Evolutionary conservation across 768 basidiomycete species (phyloP).

Genomic region (Mycena venus): DNA sequence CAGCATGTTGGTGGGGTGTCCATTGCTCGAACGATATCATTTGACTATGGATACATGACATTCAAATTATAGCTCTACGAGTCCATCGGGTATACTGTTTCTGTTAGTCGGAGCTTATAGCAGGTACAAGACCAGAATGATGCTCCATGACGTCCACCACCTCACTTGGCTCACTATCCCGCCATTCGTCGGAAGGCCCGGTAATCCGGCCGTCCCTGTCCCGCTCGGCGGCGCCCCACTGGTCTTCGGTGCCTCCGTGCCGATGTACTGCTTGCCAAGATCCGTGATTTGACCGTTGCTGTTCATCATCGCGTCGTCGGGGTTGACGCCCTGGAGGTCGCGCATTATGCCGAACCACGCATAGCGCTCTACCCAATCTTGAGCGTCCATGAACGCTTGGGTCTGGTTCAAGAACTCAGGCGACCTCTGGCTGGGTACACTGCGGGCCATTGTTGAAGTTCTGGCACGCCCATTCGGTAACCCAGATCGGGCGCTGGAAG

Average conservation of each 20-base stretch:
- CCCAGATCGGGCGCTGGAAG: constrained; percentile 68
- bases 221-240: constrained; percentile 19
- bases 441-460: constrained; percentile 61
- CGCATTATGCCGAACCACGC: constrained; percentile 73
- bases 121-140: neutral
- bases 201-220: constrained; percentile 9
- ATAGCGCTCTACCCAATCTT: constrained; percentile 69
- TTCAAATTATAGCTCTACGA: neutral
- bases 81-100: neutral
- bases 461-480: constrained; percentile 74
- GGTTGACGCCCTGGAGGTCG: constrained; percentile 62
- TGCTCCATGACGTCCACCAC: constrained; percentile 11
- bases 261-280: constrained; percentile 66
- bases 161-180: neutral
- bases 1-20: too few species aligned
- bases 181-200: constrained; percentile 1
- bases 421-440: constrained; percentile 60
- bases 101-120: neutral
- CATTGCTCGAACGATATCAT: too few species aligned
- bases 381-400: constrained; percentile 65
- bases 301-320: constrained; percentile 62
- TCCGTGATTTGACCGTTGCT: constrained; percentile 56
- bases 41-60: constrained; percentile 16
- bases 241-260: constrained; percentile 32
- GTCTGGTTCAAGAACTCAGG: constrained; percentile 64